These are phyloP conservation scores for Fusarium poae DNA, from an alignment of 2,329 filamentous ascomycete genomes.

Conservation along the genomic window DNA sequence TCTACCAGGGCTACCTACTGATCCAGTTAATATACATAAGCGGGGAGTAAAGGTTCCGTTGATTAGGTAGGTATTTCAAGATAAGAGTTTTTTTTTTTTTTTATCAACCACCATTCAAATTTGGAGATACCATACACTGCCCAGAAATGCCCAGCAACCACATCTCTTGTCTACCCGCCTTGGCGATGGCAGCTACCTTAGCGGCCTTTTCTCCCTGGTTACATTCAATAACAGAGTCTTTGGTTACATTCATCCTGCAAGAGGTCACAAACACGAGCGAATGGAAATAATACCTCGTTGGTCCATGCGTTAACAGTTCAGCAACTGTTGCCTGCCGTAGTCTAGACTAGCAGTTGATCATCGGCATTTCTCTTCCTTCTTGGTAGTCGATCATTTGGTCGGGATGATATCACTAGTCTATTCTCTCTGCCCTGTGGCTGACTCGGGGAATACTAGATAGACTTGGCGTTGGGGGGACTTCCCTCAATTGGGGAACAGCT, in stretches of 20 bases:
- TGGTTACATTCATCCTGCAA: constrained; percentile 3
- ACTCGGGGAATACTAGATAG: constrained; percentile 32
- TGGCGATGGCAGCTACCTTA: constrained; percentile 23
- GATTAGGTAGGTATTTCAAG: too few species aligned
- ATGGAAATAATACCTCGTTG: constrained; percentile 33
- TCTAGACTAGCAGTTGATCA: constrained; percentile 15
- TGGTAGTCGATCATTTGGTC: constrained; percentile 16
- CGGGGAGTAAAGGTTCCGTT: neutral
- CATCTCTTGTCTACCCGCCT: constrained; percentile 2
- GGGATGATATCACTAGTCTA: constrained; percentile 29
- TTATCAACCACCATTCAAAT: too few species aligned
- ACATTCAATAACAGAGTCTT: neutral
- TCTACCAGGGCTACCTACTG: too few species aligned
- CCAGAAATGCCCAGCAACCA: neutral
- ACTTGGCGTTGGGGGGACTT: constrained; percentile 17
- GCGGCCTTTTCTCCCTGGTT: constrained; percentile 1
- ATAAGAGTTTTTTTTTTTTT: too few species aligned
- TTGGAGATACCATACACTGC: too few species aligned
- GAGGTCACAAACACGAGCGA: neutral
- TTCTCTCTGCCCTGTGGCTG: constrained; percentile 3
- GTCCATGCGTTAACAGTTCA: constrained; percentile 19
- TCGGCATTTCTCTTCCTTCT: constrained; percentile 33
- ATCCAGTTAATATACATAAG: too few species aligned
- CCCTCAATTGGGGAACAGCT: constrained; percentile 2
- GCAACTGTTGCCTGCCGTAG: neutral